Evolutionary conservation across 805 yeast genomes (phyloP), one percentile per base, ranked within the genome.

Genomic region (Nakazawaea pomicola): DNA sequence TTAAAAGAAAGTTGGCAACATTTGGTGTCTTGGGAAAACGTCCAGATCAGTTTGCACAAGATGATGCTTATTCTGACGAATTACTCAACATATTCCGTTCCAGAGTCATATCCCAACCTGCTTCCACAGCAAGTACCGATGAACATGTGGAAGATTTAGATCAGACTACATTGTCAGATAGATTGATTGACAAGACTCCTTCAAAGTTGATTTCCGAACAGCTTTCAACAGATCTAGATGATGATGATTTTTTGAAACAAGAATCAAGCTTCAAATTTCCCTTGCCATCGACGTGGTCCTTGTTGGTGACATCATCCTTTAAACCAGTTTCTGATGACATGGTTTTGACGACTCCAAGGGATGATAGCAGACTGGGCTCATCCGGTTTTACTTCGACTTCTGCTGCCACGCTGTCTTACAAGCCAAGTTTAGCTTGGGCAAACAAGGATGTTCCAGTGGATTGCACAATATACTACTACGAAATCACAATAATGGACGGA

Each of bases 391-490:
- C 28, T n/a, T 7, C 25, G 20, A 21, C 48, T 12, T 18, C 33
- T 21, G 33, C 50, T 4, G 38, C 48, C 2, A 44, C 38, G 19
- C 25, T 46, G 9, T 33, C 47, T 3, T 46, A 50, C 21, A 45
- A 31, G 30, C 44, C 45, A 11, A 54, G 46, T 27, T 46, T 55
- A 5, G 54, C 67, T 8, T 61, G 59, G 40, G 49, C 70, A 1
- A 54, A 68, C 43, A 46, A 56, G 27, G 47, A 60, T 4, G 62
- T 75, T 6, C 65, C 71, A 1, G 46, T 57, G 3, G 54, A 57
- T 16, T 54, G 69, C 43, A 76, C 79, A 2, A 52, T 76, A 3
- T 76, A 68, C 52, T 76, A 76, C 50, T 76, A 51, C 49, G 83
- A 76, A 50, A 58, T 74, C n/a, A 59, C 61, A 32, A 50, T 77